Evolutionary conservation across 495 filamentous ascomycete genomes (phyloP).

Genomic region (Trichoderma reesei): DNA sequence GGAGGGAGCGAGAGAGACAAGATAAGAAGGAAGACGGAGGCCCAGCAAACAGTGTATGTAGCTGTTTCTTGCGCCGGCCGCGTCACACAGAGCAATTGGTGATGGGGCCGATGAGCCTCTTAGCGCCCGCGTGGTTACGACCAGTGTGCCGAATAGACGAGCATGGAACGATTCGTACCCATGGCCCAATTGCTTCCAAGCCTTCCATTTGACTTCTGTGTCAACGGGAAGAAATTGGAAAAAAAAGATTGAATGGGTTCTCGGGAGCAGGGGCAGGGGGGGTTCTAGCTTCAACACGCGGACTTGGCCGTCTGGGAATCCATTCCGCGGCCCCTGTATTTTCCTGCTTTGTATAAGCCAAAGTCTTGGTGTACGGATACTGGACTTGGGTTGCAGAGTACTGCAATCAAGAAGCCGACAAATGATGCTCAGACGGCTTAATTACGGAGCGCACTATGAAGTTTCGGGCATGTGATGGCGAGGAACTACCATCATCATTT

Average conservation of each 20-base stretch:
- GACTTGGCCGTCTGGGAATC: neutral
- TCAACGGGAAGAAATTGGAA: neutral
- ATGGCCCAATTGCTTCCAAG: neutral
- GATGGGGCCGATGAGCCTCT: neutral
- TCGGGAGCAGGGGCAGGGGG: neutral
- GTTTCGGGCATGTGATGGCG: no score
- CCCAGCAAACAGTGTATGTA: neutral
- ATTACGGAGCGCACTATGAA: no score
- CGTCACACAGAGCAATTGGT: neutral
- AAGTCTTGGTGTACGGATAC: neutral
- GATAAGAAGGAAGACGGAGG: no score
- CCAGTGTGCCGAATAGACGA: neutral
- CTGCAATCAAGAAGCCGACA: no score
- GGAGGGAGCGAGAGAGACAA: no score
- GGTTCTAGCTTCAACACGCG: neutral
- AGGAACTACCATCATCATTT: no score
- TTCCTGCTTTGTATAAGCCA: no score
- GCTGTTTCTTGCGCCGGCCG: neutral
- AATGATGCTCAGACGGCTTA: no score
- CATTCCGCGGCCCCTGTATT: neutral
- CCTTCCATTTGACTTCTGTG: neutral
- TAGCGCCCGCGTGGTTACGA: neutral
- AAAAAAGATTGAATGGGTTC: neutral
- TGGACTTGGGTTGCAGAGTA: no score
- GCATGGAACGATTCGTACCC: neutral